These are phyloP conservation scores for Aspergillus bombycis DNA, from an alignment of 2,329 filamentous ascomycete genomes.

Conservation along the genomic window DNA sequence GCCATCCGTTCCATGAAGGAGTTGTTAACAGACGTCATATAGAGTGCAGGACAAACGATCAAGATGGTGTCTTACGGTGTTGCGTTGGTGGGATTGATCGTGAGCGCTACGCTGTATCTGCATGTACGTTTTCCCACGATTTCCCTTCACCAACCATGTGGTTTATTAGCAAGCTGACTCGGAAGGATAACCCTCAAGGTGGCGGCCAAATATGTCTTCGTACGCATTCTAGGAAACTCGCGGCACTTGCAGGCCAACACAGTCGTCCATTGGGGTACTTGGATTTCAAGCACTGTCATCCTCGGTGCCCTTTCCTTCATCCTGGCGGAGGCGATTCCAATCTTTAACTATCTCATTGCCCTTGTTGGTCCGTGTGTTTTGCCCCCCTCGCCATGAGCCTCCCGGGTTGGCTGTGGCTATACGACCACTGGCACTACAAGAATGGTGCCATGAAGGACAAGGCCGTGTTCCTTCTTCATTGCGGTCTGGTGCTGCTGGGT, in stretches of 20 bases:
- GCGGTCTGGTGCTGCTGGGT: constrained; percentile 48
- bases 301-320: constrained; percentile 53
- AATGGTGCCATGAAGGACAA: constrained; percentile 41
- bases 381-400: constrained; percentile 54
- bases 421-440: constrained; percentile 50
- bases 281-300: constrained; percentile 51
- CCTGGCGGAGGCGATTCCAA: constrained; percentile 57
- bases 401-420: constrained; percentile 56
- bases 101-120: constrained; percentile 52
- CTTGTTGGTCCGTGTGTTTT: constrained; percentile 56
- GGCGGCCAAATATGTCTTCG: constrained; percentile 60
- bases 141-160: not conserved
- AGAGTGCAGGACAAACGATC: constrained; percentile 59
- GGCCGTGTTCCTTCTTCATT: constrained; percentile 45
- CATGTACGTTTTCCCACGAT: constrained; percentile 28
- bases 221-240: constrained; percentile 57
- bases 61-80: constrained; percentile 67
- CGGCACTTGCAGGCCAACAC: constrained; percentile 57
- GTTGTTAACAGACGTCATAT: not conserved
- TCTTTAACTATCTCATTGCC: constrained; percentile 57
- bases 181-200: not conserved
- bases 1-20: not conserved
- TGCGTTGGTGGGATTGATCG: constrained; percentile 58
- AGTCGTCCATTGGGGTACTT: constrained; percentile 55
- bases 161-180: not conserved